phyloP scores from a whole-genome alignment of 2,329 filamentous ascomycete species.

The Sclerotinia nivalis region DNA sequence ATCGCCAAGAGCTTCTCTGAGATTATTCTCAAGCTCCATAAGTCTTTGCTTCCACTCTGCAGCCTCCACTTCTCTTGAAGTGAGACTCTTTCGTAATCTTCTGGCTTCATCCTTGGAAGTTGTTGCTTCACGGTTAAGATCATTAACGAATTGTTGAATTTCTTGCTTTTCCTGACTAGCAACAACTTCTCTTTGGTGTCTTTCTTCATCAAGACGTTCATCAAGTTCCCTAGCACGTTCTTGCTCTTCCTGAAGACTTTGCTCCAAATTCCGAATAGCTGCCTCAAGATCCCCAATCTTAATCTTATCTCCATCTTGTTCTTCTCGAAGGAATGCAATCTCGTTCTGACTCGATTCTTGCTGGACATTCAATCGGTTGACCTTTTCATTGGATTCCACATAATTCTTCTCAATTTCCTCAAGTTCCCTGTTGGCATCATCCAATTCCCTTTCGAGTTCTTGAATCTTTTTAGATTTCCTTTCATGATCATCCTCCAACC shows the following conservation, averaged over 20 bases:
- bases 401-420: constrained; percentile 83
- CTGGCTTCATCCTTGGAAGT: constrained; percentile 83
- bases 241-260: constrained; percentile 79
- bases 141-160: constrained; percentile 88
- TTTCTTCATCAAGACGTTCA: constrained; percentile 73
- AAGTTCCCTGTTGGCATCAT: constrained; percentile 82
- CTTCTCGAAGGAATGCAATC: constrained; percentile 91
- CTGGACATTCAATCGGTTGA: constrained; percentile 83
- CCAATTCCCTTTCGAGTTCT: constrained; percentile 78
- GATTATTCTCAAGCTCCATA: constrained; percentile 83
- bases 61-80: constrained; percentile 82
- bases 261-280: constrained; percentile 74
- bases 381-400: constrained; percentile 82
- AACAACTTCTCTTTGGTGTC: constrained; percentile 82
- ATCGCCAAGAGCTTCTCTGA: constrained; percentile 85
- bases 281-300: constrained; percentile 93
- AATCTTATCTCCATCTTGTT: constrained; percentile 97
- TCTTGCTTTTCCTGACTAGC: constrained; percentile 91
- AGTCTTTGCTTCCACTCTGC: constrained; percentile 89
- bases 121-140: constrained; percentile 82
- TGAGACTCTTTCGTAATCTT: constrained; percentile 78
- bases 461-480: constrained; percentile 77
- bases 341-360: constrained; percentile 91
- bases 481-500: constrained; percentile 86
- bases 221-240: constrained; percentile 73